Evolutionary conservation across 208 protist species (phyloP).

Genomic region (Acanthamoeba royreba): DNA sequence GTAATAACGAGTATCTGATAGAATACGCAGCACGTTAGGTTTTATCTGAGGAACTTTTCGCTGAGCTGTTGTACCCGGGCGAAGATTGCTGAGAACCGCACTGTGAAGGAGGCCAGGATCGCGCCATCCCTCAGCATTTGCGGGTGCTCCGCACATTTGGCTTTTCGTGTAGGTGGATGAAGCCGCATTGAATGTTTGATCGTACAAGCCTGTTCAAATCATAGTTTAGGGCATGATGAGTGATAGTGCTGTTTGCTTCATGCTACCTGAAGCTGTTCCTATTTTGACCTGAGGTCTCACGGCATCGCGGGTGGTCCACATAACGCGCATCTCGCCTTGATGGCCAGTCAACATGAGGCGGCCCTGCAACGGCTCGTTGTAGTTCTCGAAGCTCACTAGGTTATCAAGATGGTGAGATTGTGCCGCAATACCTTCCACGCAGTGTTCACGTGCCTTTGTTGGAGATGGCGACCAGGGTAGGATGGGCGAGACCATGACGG

Average conservation of each 20-base stretch:
- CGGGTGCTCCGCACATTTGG: background rate
- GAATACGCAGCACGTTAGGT: background rate
- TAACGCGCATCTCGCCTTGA: background rate
- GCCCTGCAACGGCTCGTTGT: background rate
- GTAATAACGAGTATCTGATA: background rate
- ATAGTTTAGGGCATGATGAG: background rate
- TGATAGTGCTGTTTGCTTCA: background rate
- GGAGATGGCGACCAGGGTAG: background rate
- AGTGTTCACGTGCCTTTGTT: background rate
- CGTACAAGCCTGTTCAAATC: background rate
- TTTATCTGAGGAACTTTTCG: background rate
- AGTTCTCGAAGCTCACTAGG: background rate
- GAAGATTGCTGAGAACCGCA: background rate
- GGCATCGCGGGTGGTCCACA: background rate
- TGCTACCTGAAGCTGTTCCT: background rate
- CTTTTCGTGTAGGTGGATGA: background rate
- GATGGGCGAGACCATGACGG: background rate
- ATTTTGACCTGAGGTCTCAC: background rate
- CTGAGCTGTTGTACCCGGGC: background rate
- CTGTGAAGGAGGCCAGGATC: background rate
- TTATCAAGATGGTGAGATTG: too few relatives aligned
- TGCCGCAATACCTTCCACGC: background rate
- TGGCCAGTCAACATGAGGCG: background rate
- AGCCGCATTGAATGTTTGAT: background rate
- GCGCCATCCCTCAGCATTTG: background rate